Conservation (phyloP, 345 rosid species). For the Arabidopsis thaliana region TAIR10.1 NC_003074.8:20160501-20161000, state of each 20-base stretch:
- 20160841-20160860: neutral
- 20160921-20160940: slow-evolving; percentile 50
- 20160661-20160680: slow-evolving; percentile 20
- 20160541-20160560: slow-evolving; percentile 22
- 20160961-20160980: slow-evolving; percentile 60
- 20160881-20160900: neutral
- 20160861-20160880: neutral
- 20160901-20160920: neutral
- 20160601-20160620: slow-evolving; percentile 8
- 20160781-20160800: neutral
- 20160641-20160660: slow-evolving; percentile 16
- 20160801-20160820: neutral
- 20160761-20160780: neutral
- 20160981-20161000: slow-evolving; percentile 67
- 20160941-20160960: slow-evolving; percentile 80
- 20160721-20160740: slow-evolving; percentile 8
- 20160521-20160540: slow-evolving; percentile 37
- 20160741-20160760: slow-evolving; percentile 6
- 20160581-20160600: neutral
- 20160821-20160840: neutral
- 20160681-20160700: neutral
- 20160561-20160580: neutral
- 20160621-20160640: neutral
- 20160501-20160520: neutral
- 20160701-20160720: neutral